Conservation (phyloP, 768 basidiomycete genomes). For the Lactarius quietus region DNA sequence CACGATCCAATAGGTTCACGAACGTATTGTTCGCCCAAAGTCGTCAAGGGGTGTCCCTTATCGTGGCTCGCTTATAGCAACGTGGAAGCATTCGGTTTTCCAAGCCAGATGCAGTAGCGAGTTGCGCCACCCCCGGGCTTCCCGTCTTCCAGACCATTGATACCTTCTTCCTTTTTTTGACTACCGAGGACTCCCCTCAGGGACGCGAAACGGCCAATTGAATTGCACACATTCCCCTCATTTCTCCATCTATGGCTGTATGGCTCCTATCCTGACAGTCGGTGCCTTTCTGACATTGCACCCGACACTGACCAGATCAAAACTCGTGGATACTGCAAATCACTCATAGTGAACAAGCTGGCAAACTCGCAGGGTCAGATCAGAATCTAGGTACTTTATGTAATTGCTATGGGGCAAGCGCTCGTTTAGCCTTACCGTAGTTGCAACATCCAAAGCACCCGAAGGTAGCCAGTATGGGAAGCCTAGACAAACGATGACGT, state of each 20-base stretch:
- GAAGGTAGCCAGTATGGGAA: not conserved
- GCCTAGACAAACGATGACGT: conserved; percentile 18
- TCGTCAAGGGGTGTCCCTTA: not conserved
- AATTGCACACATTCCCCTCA: not conserved
- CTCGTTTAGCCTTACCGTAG: not conserved
- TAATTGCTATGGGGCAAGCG: not conserved
- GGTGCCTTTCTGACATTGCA: not conserved
- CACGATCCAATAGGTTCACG: not conserved
- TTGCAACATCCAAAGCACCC: not conserved
- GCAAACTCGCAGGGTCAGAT: not conserved
- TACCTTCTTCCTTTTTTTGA: conserved; percentile 4
- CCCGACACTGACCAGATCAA: not conserved
- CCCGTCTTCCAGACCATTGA: conserved; percentile 27
- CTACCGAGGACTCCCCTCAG: conserved; percentile 19
- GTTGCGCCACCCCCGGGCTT: not conserved
- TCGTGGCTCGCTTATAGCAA: not conserved
- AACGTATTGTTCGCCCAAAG: not conserved
- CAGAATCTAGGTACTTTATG: not conserved
- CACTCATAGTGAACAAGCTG: not conserved
- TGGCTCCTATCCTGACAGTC: not conserved
- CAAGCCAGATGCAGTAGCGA: not conserved
- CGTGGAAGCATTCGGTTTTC: not conserved
- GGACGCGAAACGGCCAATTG: not conserved
- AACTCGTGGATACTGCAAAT: not conserved
- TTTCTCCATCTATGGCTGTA: not conserved